A percentile compares a stretch with the other conserved stretches of the same genome.
Evolutionary conservation across 805 yeast genomes (phyloP).

Genomic region (Cyberlindnera veronae): DNA sequence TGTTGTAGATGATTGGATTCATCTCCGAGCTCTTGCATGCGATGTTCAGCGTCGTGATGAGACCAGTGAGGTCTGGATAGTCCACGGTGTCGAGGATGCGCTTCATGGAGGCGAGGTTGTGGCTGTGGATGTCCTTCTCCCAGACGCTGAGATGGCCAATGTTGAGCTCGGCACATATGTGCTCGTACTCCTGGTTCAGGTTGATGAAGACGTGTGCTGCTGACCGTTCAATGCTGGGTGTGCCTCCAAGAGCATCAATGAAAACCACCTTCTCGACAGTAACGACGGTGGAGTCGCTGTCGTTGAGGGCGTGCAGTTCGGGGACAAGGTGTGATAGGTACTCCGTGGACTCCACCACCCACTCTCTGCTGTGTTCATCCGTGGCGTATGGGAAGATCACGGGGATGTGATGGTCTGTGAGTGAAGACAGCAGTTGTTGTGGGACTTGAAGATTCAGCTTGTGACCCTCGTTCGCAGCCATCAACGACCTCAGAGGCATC

Average conservation of each 20-base stretch:
- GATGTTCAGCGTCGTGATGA: constrained; percentile 79
- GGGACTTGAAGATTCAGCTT: constrained; percentile 11
- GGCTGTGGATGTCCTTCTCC: constrained; percentile 52
- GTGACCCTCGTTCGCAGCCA: neutral
- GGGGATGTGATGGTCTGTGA: constrained; percentile 32
- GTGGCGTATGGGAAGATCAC: constrained; percentile 62
- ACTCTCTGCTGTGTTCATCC: constrained; percentile 46
- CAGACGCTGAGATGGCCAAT: constrained; percentile 50
- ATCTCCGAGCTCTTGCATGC: constrained; percentile 50
- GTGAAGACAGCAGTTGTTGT: constrained; percentile 6
- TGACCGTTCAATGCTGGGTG: constrained; percentile 80
- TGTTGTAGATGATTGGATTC: constrained; percentile 87
- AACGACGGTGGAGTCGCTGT: constrained; percentile 19
- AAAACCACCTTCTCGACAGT: constrained; percentile 78
- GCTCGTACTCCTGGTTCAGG: constrained; percentile 73
- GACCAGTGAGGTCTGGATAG: constrained; percentile 58
- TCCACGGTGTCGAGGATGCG: constrained; percentile 45
- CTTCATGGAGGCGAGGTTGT: constrained; percentile 66
- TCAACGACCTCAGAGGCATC: constrained; percentile 19
- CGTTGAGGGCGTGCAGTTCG: constrained; percentile 25
- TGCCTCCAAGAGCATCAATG: constrained; percentile 83
- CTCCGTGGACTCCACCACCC: constrained; percentile 38
- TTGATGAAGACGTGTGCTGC: constrained; percentile 87
- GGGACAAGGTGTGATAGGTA: constrained; percentile 33
- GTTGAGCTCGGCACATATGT: constrained; percentile 58